Evolutionary conservation across 306 rosid species (phyloP).

Genomic region (Quercus variabilis): DNA sequence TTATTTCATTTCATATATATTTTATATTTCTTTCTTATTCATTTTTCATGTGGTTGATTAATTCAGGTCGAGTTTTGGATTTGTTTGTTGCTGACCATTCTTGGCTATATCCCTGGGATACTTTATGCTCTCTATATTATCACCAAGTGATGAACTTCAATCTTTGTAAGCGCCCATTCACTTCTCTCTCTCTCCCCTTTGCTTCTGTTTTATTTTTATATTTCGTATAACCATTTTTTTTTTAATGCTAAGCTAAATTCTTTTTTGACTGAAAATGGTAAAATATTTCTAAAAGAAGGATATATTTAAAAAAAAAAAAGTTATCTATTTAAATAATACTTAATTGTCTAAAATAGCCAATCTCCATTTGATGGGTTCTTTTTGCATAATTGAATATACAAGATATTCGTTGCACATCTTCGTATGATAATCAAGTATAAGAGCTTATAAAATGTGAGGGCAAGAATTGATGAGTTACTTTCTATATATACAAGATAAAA

Average conservation of each 20-base stretch:
- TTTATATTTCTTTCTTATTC: not conserved
- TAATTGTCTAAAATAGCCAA: no score
- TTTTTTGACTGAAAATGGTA: no score
- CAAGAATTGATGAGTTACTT: no score
- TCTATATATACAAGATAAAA: no score
- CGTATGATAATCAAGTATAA: accelerated
- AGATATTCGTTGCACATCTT: accelerated
- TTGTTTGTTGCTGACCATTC: constrained; percentile 65
- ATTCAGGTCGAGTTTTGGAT: constrained; percentile 82
- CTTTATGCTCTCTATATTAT: constrained; percentile 64
- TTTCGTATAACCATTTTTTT: not conserved
- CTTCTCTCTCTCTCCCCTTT: not conserved
- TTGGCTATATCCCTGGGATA: constrained; percentile 78
- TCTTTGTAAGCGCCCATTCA: constrained; percentile 26
- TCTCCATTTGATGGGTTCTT: no score
- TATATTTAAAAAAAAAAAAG: no score
- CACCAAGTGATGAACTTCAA: constrained; percentile 60
- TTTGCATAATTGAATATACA: no score
- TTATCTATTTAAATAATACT: no score
- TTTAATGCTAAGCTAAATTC: no score
- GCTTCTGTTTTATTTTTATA: not conserved
- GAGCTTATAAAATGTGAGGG: accelerated
- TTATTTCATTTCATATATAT: not conserved
- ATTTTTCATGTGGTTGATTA: not conserved
- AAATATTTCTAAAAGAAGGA: no score